Conservation (phyloP, 1,284 basidiomycete species). For the Cystobasidium pallidum region DNA sequence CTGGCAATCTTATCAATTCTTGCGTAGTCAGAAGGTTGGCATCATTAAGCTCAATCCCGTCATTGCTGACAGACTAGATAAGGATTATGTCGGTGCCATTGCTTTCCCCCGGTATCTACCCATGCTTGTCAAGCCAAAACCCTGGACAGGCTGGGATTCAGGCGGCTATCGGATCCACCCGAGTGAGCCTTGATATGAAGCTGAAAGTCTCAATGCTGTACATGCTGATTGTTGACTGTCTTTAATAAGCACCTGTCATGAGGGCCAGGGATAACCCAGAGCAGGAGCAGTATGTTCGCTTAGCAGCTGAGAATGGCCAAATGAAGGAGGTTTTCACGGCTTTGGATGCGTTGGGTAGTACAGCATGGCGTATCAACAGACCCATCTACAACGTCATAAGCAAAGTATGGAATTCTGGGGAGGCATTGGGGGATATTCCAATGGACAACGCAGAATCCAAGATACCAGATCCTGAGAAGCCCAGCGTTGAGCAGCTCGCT, state of each 20-base stretch:
- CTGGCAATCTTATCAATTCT: constrained; percentile 88
- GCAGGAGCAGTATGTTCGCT: constrained; percentile 77
- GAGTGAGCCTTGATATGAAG: constrained; percentile 62
- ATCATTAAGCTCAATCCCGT: constrained; percentile 85
- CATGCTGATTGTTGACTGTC: too few relatives aligned
- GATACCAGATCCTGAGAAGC: constrained; percentile 60
- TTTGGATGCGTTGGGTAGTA: constrained; percentile 85
- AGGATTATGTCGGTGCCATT: constrained; percentile 73
- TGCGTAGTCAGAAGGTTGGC: constrained; percentile 88
- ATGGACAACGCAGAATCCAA: constrained; percentile 51
- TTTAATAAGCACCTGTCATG: constrained; percentile 70
- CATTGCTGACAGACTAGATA: constrained; percentile 76
- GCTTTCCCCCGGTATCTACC: constrained; percentile 92
- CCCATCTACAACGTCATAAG: constrained; percentile 72
- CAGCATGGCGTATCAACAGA: constrained; percentile 88
- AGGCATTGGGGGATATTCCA: constrained; percentile 56
- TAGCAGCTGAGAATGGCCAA: constrained; percentile 73
- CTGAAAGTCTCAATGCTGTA: too few relatives aligned
- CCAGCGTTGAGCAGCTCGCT: constrained; percentile 59
- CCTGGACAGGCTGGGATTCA: constrained; percentile 77
- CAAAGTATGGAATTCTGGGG: constrained; percentile 74
- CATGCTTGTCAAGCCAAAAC: constrained; percentile 89
- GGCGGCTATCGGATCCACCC: constrained; percentile 84
- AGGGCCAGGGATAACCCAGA: constrained; percentile 90
- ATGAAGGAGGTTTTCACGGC: constrained; percentile 86